Base-by-base conservation (phyloP, 202 grass and related monocot species). In the Cymbopogon flexuosus region DNA sequence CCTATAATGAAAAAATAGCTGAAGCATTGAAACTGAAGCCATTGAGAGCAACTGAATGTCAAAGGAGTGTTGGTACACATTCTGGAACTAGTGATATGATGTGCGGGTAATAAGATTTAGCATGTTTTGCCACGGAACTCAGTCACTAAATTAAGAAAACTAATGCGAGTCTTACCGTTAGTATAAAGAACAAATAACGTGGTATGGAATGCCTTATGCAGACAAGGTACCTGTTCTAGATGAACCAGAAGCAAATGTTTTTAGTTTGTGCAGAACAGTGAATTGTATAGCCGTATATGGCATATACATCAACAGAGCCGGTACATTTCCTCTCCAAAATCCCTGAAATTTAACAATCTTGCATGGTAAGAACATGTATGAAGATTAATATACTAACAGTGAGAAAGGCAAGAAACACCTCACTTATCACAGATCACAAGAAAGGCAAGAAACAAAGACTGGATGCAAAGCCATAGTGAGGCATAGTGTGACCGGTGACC, bases 241-340 rank as follows among this genome's bases (percentile, higher is more conserved):
- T 80, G 96, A 98, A 84, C 92, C 96, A 63, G 96, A 88, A 66
- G 96, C 96, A 71, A 95, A 90, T 63, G 96, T 95, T 88, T 98
- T 98, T 30, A 95, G 80, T 70, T 88, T 88, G 90, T 93, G 96
- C 74, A 98, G 64, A 88, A 98, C 90, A 62, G 90, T 88, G 43
- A 98, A 98, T 65, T 98, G 96, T 86, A 95, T 98, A 63, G 96
- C 92, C 80, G 90, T 91, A 77, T 98, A 98, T 72, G 96, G 96
- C 96, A 98, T 98, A 86, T 95, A 98, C 71, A 98, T 86, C 21
- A 98, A 64, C 34, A 95, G 78, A 83, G 92, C 96, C 12, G 96
- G 96, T 69, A 98, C 96, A 87, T 98, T 98, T 80, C 96, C 96
- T 93, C 92, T 95, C 96, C 96, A 98, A 75, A 98, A 98, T 83